phyloP scores from a whole-genome alignment of 257 asterid genomes.

The Solanum piurae region DNA sequence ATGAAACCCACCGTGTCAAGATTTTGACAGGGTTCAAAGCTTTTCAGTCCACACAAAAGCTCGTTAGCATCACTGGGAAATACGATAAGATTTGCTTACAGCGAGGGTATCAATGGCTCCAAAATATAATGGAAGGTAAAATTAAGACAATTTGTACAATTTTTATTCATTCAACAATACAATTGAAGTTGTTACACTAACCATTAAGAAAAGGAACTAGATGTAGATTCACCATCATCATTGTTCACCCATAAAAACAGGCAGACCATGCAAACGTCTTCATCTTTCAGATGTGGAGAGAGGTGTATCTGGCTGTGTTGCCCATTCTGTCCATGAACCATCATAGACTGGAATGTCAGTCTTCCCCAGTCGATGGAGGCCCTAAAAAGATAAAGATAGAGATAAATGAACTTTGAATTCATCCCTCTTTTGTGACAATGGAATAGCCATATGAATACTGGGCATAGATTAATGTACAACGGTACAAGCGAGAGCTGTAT shows the following conservation, averaged over 20 bases:
- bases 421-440: neutral
- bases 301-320: constrained; percentile 39
- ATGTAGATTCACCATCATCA: neutral
- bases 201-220: neutral
- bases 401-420: neutral
- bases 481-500: neutral
- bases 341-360: constrained; percentile 63
- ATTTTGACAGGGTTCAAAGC: neutral
- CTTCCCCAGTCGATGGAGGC: constrained; percentile 81
- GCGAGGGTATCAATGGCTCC: neutral
- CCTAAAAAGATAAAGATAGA: constrained; percentile 28
- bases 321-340: constrained; percentile 99
- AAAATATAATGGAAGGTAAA: neutral
- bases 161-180: neutral
- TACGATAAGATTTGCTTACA: neutral
- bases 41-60: neutral
- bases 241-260: neutral
- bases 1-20: no score
- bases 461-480: neutral
- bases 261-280: neutral
- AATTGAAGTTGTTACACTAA: neutral
- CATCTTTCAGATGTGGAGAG: constrained; percentile 22
- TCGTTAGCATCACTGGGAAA: neutral
- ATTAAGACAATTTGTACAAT: neutral
- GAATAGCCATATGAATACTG: neutral